These are phyloP conservation scores for Kodamaea derodonti DNA, from an alignment of 1,139 yeast species.

Conservation along the genomic window DNA sequence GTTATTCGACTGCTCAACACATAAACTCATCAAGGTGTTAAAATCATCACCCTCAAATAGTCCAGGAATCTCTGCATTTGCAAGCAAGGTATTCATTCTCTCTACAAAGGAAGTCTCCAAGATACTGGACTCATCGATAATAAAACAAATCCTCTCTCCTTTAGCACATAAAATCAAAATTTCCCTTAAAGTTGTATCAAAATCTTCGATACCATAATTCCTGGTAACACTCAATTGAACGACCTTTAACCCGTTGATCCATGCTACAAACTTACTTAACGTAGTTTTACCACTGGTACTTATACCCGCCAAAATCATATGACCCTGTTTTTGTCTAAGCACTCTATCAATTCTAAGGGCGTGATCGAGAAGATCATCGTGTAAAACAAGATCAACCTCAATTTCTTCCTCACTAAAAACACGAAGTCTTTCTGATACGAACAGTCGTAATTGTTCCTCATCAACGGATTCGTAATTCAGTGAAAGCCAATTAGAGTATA, in stretches of 20 bases:
- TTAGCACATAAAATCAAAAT: slow-evolving; percentile 45
- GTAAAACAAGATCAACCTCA: slow-evolving; percentile 58
- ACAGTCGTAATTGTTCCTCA: slow-evolving; percentile 44
- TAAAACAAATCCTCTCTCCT: slow-evolving; percentile 66
- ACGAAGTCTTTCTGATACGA: slow-evolving; percentile 60
- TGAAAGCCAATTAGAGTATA: slow-evolving; percentile 74
- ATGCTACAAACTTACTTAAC: slow-evolving; percentile 75
- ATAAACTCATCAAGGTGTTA: slow-evolving; percentile 47
- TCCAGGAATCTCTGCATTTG: slow-evolving; percentile 92
- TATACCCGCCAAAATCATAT: slow-evolving; percentile 82
- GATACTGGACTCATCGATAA: slow-evolving; percentile 79
- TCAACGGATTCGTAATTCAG: slow-evolving; percentile 58
- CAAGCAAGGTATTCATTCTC: slow-evolving; percentile 85
- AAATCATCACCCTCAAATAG: slow-evolving; percentile 77
- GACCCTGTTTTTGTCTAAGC: slow-evolving; percentile 83
- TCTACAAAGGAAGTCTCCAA: slow-evolving; percentile 79
- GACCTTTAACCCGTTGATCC: slow-evolving; percentile 79
- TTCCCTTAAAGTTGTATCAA: slow-evolving; percentile 60
- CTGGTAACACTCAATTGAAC: slow-evolving; percentile 57
- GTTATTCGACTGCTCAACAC: slow-evolving; percentile 56
- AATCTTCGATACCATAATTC: slow-evolving; percentile 55
- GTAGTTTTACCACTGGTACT: slow-evolving; percentile 83
- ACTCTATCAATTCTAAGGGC: slow-evolving; percentile 79
- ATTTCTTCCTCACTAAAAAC: slow-evolving; percentile 77
- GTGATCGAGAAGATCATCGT: slow-evolving; percentile 72